Percentiles rank a stretch among this genome's conserved stretches.
Conservation (phyloP, 257 asterid species). For the Penstemon eatonii region DNA sequence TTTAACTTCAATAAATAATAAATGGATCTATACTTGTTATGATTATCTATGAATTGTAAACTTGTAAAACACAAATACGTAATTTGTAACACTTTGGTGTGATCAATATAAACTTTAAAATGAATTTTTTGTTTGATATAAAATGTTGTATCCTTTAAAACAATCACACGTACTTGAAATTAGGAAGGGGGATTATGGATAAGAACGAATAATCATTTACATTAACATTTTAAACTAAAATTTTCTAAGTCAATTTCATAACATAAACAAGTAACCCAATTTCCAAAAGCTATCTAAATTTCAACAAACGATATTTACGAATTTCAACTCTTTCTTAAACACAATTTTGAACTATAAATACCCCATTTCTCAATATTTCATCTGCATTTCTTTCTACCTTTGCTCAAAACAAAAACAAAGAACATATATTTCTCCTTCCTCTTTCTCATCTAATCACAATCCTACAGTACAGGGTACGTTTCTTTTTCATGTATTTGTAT, state of each 20-base stretch:
- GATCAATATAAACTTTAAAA: no score
- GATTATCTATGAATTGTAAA: no score
- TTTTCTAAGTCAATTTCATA: not conserved
- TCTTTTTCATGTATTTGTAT: slow-evolving; percentile 8
- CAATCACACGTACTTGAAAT: no score
- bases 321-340: no score
- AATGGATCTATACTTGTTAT: no score
- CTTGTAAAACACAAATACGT: no score
- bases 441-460: slow-evolving; percentile 26
- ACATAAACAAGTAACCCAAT: not conserved
- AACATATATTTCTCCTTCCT: not conserved
- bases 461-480: slow-evolving; percentile 44
- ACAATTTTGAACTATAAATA: slow-evolving; percentile 26
- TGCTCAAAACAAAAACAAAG: not conserved
- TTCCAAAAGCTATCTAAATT: slow-evolving; percentile 7
- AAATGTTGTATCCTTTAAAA: no score
- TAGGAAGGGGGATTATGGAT: not conserved
- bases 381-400: slow-evolving; percentile 6
- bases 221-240: not conserved
- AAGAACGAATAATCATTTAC: not conserved
- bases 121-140: no score
- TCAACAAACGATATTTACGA: no score
- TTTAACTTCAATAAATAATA: no score
- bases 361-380: slow-evolving; percentile 9
- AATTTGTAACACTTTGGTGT: no score